Evolutionary conservation across 1,139 yeast species (phyloP), one percentile per base, ranked within the genome.

Genomic region (Saccharomycopsis hybrid): DNA sequence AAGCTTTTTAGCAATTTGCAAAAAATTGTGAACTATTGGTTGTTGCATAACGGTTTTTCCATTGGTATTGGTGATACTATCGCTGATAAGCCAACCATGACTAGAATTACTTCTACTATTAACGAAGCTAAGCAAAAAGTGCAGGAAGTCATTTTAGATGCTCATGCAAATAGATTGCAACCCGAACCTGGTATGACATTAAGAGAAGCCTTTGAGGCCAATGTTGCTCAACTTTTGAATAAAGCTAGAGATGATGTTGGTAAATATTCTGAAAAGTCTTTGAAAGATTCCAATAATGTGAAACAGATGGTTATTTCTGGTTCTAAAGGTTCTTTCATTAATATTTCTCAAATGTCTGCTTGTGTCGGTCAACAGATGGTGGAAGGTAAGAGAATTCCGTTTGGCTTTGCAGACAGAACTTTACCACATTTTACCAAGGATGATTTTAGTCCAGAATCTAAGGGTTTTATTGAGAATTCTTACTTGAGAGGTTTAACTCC

Each of bases 361-460:
- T 92, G 98, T 85, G 99, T 92, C 33, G 99, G 99, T 62, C 99
- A 94, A 71, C 99, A 94, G 67, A 92, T 95, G 71, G 98, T 94
- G 45, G 98, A 92, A 72, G 99, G 99, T 78, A 92, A 88, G 68
- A 95, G 99, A 78, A 92, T 94, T 73, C 95, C 97, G 36, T 92
- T 85, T 62, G 99, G 99, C 40, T 94, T 94, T 66, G 80, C 88
- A 43, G 97, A 92, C 66, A 84, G 99, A 71, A 84, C 97, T 1
- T 74, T 94, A 62, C 99, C 99, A 13, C 99, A 94, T 69, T 94
- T 94, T 65, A 88, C 97, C 7, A 92, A 92, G 67, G 98, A 94
- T 70, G 98, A 92, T 67, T 92, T 92, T 67, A 86, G 96, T 51
- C 97, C 98, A 32, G 98, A 92, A 69, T 89, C 97, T 3, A 88